These are phyloP conservation scores for Epichloe sibirici DNA, from an alignment of 2,329 filamentous ascomycete species.

Conservation along the genomic window DNA sequence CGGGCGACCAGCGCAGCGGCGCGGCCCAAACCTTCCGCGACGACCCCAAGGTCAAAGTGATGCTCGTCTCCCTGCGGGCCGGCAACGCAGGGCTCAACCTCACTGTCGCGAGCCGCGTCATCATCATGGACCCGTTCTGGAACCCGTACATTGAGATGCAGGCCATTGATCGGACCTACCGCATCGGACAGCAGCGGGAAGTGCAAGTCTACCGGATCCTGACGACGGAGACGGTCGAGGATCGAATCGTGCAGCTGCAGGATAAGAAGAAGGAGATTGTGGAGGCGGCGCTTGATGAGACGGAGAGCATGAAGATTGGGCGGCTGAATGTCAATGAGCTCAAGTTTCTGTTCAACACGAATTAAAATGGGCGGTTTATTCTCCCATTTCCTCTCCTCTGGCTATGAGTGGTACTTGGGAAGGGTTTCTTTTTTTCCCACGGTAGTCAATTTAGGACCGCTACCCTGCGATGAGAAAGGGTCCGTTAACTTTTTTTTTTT, in stretches of 20 bases:
- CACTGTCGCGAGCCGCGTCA: conserved; percentile 69
- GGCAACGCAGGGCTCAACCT: conserved; percentile 80
- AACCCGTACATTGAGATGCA: conserved; percentile 90
- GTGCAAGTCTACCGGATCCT: conserved; percentile 75
- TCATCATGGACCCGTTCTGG: conserved; percentile 90
- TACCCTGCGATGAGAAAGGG: too few species aligned
- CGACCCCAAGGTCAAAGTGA: conserved; percentile 53
- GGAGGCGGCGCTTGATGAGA: conserved; percentile 68
- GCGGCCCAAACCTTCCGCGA: conserved; percentile 55
- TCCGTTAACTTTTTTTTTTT: too few species aligned
- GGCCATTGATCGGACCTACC: conserved; percentile 79
- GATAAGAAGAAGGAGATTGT: conserved; percentile 68
- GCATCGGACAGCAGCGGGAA: conserved; percentile 64
- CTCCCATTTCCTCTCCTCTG: too few species aligned
- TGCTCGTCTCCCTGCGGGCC: conserved; percentile 73
- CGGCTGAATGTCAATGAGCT: conserved; percentile 56
- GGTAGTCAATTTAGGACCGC: too few species aligned
- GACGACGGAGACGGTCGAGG: conserved; percentile 69
- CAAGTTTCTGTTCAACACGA: conserved; percentile 48
- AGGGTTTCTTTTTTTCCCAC: too few species aligned
- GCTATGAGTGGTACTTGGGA: too few species aligned
- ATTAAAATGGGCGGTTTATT: background rate
- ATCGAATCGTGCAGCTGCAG: conserved; percentile 70
- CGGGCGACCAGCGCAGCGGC: conserved; percentile 51
- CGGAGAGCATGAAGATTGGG: conserved; percentile 51